Evolutionary conservation across 1,284 basidiomycete genomes (phyloP).

Genomic region (Tilletia horrida): DNA sequence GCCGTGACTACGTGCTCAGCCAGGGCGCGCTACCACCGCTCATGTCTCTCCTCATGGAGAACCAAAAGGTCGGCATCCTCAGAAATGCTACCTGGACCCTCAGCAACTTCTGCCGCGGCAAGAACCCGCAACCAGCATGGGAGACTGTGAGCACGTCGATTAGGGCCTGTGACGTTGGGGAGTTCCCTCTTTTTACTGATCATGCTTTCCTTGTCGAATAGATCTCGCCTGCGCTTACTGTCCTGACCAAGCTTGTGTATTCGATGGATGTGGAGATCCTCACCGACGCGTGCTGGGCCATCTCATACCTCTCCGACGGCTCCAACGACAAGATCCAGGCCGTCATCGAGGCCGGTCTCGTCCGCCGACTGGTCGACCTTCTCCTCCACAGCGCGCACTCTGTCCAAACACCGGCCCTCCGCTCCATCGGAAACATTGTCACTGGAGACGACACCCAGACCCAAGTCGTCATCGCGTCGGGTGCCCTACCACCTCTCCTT

Average conservation of each 20-base stretch:
- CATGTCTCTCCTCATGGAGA: slow-evolving; percentile 51
- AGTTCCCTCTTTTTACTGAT: neutral
- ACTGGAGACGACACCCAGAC: slow-evolving; percentile 98
- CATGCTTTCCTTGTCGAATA: slow-evolving; percentile 50
- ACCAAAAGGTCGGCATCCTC: slow-evolving; percentile 55
- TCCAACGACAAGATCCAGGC: slow-evolving; percentile 99
- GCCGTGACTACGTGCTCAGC: slow-evolving; percentile 51
- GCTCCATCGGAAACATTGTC: slow-evolving; percentile 97
- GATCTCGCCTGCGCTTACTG: slow-evolving; percentile 93
- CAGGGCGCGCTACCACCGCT: slow-evolving; percentile 50
- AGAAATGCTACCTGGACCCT: slow-evolving; percentile 55
- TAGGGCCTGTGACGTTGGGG: too few relatives aligned
- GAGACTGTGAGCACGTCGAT: slow-evolving; percentile 21
- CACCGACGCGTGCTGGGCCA: slow-evolving; percentile 99
- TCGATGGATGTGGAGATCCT: slow-evolving; percentile 98
- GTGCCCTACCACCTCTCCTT: slow-evolving; percentile 86
- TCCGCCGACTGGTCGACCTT: slow-evolving; percentile 92
- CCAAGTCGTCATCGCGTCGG: slow-evolving; percentile 94
- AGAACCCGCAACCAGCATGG: slow-evolving; percentile 55
- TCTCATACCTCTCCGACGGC: slow-evolving; percentile 98
- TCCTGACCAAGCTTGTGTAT: slow-evolving; percentile 97
- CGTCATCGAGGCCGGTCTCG: slow-evolving; percentile 96
- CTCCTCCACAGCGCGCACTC: slow-evolving; percentile 94
- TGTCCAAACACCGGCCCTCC: slow-evolving; percentile 96
- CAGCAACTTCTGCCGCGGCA: slow-evolving; percentile 55